Conservation (phyloP, 2,329 filamentous ascomycete genomes). For the Hypoxylon sp. region DNA sequence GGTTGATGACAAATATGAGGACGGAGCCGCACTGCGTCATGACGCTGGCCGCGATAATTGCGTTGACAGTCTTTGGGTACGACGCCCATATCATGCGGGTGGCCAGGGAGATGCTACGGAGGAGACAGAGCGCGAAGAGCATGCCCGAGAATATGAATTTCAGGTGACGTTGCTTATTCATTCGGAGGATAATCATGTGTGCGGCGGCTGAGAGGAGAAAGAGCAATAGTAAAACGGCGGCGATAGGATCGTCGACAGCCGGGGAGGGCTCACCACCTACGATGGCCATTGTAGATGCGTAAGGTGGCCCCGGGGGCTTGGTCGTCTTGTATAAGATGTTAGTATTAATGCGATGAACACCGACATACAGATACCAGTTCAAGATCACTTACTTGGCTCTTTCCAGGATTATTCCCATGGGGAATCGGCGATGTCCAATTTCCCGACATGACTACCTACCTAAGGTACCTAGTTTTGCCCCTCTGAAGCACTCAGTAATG, state of each 20-base stretch:
- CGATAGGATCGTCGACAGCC: conserved; percentile 46
- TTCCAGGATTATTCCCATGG: conserved; percentile 10
- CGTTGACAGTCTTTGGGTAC: conserved; percentile 56
- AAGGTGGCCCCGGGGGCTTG: conserved; percentile 44
- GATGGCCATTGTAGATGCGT: conserved; percentile 41
- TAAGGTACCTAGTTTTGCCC: too few species aligned
- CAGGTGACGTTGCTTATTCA: conserved; percentile 65
- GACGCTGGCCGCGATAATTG: conserved; percentile 74
- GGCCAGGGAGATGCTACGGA: conserved; percentile 65
- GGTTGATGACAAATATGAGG: conserved; percentile 82
- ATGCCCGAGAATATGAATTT: conserved; percentile 73
- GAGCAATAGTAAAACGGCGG: conserved; percentile 44
- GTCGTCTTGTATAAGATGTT: conserved; percentile 3
- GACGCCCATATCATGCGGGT: conserved; percentile 69
- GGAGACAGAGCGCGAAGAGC: conserved; percentile 71
- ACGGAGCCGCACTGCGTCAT: conserved; percentile 82
- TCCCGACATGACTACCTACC: conserved; percentile 24
- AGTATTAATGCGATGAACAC: neutral
- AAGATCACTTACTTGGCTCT: conserved; percentile 30
- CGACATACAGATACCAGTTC: neutral
- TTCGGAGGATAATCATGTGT: conserved; percentile 53
- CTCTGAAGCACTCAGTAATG: conserved; percentile 1
- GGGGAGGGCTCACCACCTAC: conserved; percentile 48
- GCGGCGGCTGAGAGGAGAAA: conserved; percentile 48
- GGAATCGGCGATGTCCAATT: conserved; percentile 39